These are phyloP conservation scores for Psidium guajava DNA, from an alignment of 345 rosid genomes.

Conservation along the genomic window DNA sequence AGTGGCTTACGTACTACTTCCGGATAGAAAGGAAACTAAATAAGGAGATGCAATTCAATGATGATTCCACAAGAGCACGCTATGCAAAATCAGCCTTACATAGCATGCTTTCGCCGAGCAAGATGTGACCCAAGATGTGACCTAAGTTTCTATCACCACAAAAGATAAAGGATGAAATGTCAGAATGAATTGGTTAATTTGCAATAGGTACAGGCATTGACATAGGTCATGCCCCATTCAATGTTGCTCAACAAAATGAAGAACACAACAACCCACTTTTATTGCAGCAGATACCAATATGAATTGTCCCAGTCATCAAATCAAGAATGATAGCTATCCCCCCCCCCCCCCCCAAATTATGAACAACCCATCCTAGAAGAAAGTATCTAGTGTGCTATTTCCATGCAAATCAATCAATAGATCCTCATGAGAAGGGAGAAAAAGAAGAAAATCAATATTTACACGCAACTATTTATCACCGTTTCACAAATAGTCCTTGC, in stretches of 20 bases:
- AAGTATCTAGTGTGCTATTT: neutral
- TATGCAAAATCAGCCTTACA: neutral
- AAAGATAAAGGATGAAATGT: neutral
- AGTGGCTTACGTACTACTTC: accelerated
- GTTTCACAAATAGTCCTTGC: constrained; percentile 30
- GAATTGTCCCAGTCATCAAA: neutral
- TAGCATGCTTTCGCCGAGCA: neutral
- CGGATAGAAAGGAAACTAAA: neutral
- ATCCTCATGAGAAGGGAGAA: neutral
- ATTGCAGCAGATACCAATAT: neutral
- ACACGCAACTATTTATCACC: neutral
- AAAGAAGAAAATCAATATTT: neutral
- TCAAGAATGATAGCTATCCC: neutral
- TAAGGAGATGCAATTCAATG: neutral
- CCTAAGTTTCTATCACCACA: neutral
- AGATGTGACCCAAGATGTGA: neutral
- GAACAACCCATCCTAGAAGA: neutral
- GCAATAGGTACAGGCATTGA: neutral
- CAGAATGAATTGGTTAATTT: neutral
- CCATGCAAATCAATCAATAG: neutral
- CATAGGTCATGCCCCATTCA: neutral
- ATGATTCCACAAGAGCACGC: neutral
- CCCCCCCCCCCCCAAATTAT: neutral
- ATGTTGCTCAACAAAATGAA: neutral
- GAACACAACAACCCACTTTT: neutral